Evolutionary conservation across 495 filamentous ascomycete species (phyloP), one percentile per base, ranked within the genome.

Genomic region (Podospora pseudocomata): DNA sequence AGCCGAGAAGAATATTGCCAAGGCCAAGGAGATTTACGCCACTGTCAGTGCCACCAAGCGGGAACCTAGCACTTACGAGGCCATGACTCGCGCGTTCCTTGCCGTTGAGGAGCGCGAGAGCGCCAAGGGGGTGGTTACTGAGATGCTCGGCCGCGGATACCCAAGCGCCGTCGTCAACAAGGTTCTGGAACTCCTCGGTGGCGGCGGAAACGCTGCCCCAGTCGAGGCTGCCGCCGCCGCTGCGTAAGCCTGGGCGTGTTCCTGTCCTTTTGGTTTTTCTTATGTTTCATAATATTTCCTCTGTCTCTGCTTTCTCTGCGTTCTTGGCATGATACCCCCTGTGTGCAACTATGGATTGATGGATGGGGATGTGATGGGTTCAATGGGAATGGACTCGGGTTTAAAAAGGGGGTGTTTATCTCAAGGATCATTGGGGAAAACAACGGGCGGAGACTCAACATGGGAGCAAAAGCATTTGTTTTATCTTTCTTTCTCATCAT

Each of bases 41-140:
- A 81, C 85, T 60, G 86, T 99, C 53, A 86, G 88, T 44, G 84
- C 83, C 28, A 84, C 87, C 34, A 92, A 90, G 81, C 87, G 95
- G 30, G 95, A 99, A 80, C 95, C 95, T 6, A 97, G 92, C 80
- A 99, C 95, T n/a, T 99, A 99, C 76, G 95, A 99, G 80, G 94
- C 94, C 49, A 99, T 99, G 96, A 97, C 93, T 20, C 86, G 96
- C 26, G 96, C 96, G 0, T 97, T 90, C 82, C 84, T 98, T 61
- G 86, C 90, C 2, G 91, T 90, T 0, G 90, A 96, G 71, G 90
- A 97, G 70, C 87, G 90, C 30, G 84, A 87, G 39, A 82, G 81
- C 34, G 95, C 95, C 54, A 86, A 90, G 76, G 76, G 63, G 30
- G 89, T 96, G 32, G 96, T 97, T 54, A 84, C 90, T 65, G 95